Conservation (phyloP, 768 basidiomycete genomes). For the Nevesoporus exiguus region DNA sequence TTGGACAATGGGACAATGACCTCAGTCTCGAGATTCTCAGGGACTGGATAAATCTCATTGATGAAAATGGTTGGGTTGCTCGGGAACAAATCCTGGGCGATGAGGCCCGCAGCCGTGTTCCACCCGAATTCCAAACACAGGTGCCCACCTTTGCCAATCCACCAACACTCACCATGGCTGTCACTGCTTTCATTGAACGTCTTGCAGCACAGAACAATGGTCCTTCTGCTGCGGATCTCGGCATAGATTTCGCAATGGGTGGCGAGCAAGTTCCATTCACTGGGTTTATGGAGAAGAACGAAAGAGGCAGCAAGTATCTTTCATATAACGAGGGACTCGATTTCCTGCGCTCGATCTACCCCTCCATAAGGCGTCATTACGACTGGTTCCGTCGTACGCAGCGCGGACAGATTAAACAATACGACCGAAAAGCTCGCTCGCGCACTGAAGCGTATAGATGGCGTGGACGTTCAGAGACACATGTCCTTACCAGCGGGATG, state of each 20-base stretch:
- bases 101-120: slow-evolving; percentile 94
- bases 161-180: slow-evolving; percentile 90
- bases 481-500: slow-evolving; percentile 92
- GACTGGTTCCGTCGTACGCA: slow-evolving; percentile 96
- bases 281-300: slow-evolving; percentile 13
- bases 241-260: slow-evolving; percentile 56
- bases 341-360: slow-evolving; percentile 80
- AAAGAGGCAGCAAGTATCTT: slow-evolving; percentile 47
- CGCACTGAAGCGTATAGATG: slow-evolving; percentile 89
- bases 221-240: slow-evolving; percentile 59
- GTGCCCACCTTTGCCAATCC: slow-evolving; percentile 95
- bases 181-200: slow-evolving; percentile 84
- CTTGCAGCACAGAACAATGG: slow-evolving; percentile 46
- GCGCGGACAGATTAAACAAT: slow-evolving; percentile 90
- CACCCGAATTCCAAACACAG: slow-evolving; percentile 86
- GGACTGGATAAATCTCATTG: slow-evolving; percentile 87
- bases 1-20: slow-evolving; percentile 92
- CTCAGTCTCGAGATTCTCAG: slow-evolving; percentile 87
- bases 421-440: slow-evolving; percentile 79
- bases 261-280: slow-evolving; percentile 51
- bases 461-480: slow-evolving; percentile 82
- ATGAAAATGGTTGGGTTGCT: slow-evolving; percentile 94
- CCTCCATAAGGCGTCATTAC: slow-evolving; percentile 84
- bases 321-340: slow-evolving; percentile 57
- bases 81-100: slow-evolving; percentile 96